Percentiles rank a stretch among this genome's conserved stretches.
Evolutionary conservation across 441 rosid genomes (phyloP).

Genomic region (Capsella rubella): DNA sequence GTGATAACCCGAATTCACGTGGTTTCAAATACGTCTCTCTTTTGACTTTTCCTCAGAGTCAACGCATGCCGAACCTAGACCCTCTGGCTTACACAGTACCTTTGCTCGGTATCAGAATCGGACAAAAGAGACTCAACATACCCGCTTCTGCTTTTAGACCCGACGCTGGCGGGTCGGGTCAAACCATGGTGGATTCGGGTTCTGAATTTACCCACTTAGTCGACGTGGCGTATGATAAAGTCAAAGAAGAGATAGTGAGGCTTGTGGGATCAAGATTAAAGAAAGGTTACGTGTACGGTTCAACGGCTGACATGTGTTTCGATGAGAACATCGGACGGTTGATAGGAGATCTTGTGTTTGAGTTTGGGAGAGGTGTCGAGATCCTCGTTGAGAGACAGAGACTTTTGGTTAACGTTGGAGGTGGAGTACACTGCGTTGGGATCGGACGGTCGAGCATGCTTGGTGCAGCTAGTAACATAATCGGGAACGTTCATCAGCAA

Average conservation of each 20-base stretch:
- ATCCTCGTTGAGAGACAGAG: conserved; percentile 56
- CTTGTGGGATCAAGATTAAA: conserved; percentile 69
- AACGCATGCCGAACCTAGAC: conserved; percentile 73
- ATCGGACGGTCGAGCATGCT: conserved; percentile 78
- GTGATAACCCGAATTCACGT: conserved; percentile 66
- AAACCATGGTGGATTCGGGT: conserved; percentile 85
- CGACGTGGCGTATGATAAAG: conserved; percentile 71
- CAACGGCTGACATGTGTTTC: conserved; percentile 79
- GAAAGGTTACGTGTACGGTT: conserved; percentile 68
- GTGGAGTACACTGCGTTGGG: conserved; percentile 72
- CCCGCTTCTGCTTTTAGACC: conserved; percentile 58
- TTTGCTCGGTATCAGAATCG: conserved; percentile 69
- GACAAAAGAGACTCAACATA: conserved; percentile 52
- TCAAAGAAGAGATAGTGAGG: conserved; percentile 61
- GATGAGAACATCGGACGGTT: conserved; percentile 57
- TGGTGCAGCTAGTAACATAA: conserved; percentile 72
- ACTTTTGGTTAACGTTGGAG: conserved; percentile 59
- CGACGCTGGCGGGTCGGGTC: conserved; percentile 80
- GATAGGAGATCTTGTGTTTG: conserved; percentile 72
- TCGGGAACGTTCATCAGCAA: conserved; percentile 90
- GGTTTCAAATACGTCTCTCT: conserved; percentile 59
- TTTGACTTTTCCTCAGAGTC: conserved; percentile 59
- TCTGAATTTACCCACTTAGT: conserved; percentile 82
- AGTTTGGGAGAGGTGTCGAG: conserved; percentile 68
- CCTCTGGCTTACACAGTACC: conserved; percentile 76